Percentiles rank a stretch among this genome's conserved stretches.
Evolutionary conservation across 2,329 filamentous ascomycete genomes (phyloP).

Genomic region (Botryosphaeria dothidea): DNA sequence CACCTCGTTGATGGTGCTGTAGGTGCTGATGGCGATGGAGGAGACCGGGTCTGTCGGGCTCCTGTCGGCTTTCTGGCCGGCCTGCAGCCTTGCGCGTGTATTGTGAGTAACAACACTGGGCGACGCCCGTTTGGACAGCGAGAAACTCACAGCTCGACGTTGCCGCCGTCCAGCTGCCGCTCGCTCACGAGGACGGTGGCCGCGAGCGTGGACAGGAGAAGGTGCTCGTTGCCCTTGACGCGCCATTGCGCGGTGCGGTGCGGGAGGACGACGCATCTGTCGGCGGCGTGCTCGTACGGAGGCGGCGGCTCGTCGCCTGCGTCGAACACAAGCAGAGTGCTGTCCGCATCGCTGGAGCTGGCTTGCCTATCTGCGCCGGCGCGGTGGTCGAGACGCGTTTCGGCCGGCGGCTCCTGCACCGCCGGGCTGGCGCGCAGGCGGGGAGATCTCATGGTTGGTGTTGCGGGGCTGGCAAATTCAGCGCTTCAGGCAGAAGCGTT

Average conservation of each 20-base stretch:
- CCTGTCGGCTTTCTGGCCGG: not conserved
- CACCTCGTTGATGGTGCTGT: not conserved
- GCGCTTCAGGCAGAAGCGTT: too few species aligned
- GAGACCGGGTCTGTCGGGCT: constrained; percentile 1
- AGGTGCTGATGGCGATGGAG: constrained; percentile 2
- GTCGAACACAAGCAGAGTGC: too few species aligned
- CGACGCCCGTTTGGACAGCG: too few species aligned
- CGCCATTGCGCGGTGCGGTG: not conserved
- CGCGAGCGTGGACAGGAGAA: not conserved
- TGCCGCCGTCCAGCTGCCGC: not conserved
- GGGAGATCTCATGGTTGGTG: not conserved
- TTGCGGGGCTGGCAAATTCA: not conserved
- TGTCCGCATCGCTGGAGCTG: not conserved
- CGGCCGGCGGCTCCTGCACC: not conserved
- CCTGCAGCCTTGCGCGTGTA: too few species aligned
- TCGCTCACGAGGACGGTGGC: not conserved
- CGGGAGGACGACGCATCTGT: not conserved
- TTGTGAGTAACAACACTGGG: too few species aligned
- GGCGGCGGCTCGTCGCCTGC: not conserved
- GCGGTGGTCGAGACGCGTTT: not conserved
- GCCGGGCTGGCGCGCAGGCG: not conserved
- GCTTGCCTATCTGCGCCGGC: not conserved
- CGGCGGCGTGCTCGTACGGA: not conserved
- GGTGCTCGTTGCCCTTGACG: not conserved
- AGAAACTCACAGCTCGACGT: constrained; percentile 2